Evolutionary conservation across 805 yeast species (phyloP).

Genomic region (Yamadazyma akitaensis): DNA sequence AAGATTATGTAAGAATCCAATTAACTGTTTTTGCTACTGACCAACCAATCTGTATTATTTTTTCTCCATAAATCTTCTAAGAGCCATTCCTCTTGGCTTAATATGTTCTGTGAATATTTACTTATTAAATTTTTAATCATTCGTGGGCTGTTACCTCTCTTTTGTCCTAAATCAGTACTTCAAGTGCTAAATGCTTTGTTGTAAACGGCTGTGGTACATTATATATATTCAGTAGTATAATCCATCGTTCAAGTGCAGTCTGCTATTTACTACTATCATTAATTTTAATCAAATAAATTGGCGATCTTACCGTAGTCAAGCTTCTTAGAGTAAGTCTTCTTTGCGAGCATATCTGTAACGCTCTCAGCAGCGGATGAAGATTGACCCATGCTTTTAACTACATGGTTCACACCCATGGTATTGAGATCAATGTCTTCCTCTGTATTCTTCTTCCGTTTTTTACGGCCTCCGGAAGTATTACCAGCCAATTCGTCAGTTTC

Average conservation of each 20-base stretch:
- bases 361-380: constrained; percentile 66
- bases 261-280: background rate
- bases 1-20: background rate
- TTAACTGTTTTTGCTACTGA: background rate
- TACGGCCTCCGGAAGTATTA: constrained; percentile 42
- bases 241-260: too few relatives aligned
- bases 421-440: constrained; percentile 22
- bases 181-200: too few relatives aligned
- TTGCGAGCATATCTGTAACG: constrained; percentile 72
- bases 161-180: too few relatives aligned
- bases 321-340: constrained; percentile 79
- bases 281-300: background rate
- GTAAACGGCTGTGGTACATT: background rate
- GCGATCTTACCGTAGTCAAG: constrained; percentile 72
- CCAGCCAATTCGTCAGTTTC: constrained; percentile 90
- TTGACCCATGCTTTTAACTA: constrained; percentile 39
- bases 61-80: background rate
- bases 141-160: too few relatives aligned
- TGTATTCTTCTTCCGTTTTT: constrained; percentile 36
- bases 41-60: too few relatives aligned
- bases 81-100: background rate
- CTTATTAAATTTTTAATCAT: too few relatives aligned
- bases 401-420: constrained; percentile 27
- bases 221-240: background rate
- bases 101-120: too few relatives aligned